Base-by-base conservation (phyloP, 73 alveolate genomes). In the Stentor roeselii region DNA sequence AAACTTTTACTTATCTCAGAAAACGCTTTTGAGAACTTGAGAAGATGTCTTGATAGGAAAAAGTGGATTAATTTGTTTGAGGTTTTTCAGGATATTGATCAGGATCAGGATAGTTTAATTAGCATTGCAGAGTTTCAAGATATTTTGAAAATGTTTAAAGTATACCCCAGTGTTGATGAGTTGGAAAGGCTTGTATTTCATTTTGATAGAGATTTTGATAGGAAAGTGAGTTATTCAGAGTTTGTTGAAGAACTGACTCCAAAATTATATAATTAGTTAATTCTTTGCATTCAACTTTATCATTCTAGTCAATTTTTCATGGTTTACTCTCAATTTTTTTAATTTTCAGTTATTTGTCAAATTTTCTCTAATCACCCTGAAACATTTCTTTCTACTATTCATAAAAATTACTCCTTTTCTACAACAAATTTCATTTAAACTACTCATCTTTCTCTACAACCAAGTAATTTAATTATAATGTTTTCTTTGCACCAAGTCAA, bases 161-260 rank as follows among this genome's bases (percentile, higher is more conserved):
- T 37, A 32, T 76, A n/a, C 3, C 2, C 84, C 21, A 21, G n/a
- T 21, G 15, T 39, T 15, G 39, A 21, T 36, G 84, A 76, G 31
- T 39, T 37, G 30, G 74, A 76, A 39, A 39, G 82, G 36, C 34
- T 76, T 27, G 34, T 76, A 21, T 78, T n/a, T 31, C 27, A 40
- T 27, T 76, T 36, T 41, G 84, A 76, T 40, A 76, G 39, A n/a
- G 85, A 76, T 35, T 39, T 0, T 39, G 84, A 76, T 35, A 36
- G 84, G 39, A 76, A 39, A 76, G 84, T 76, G 67, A 76, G 75
- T 35, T 76, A 76, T 34, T 39, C 75, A 14, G 84, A 76, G 84
- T 76, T 76, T 35, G 67, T 76, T 14, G 60, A 76, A 35, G 84
- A 76, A 35, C 32, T 76, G 82, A 76, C 84, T 2, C 84, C 84